These are phyloP conservation scores for Pseudonitzschia multiseries DNA, from an alignment of 108 stramenopile genomes.

Conservation along the genomic window DNA sequence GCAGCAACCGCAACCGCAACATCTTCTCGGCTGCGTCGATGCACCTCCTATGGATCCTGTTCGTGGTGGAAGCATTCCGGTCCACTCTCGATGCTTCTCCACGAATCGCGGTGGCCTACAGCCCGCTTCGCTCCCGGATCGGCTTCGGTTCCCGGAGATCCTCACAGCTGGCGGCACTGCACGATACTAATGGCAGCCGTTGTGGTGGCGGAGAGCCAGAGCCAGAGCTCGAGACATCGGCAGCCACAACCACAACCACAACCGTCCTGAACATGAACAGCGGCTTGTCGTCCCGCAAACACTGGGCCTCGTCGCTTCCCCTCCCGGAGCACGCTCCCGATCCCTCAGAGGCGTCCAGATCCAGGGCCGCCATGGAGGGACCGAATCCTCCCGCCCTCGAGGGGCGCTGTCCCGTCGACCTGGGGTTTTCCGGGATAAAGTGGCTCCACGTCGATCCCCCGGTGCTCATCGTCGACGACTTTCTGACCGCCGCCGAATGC, in stretches of 20 bases:
- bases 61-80: too few relatives aligned
- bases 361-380: not conserved
- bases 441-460: constrained; percentile 15
- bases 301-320: not conserved
- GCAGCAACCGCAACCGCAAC: too few relatives aligned
- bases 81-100: too few relatives aligned
- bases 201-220: too few relatives aligned
- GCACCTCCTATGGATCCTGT: too few relatives aligned
- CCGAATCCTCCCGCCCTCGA: not conserved
- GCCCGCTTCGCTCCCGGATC: too few relatives aligned
- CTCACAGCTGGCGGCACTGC: too few relatives aligned
- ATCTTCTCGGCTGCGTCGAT: too few relatives aligned
- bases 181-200: not conserved
- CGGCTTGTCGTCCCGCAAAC: not conserved
- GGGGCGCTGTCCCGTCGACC: not conserved
- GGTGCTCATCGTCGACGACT: not conserved
- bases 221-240: too few relatives aligned
- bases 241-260: not conserved
- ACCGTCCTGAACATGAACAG: not conserved
- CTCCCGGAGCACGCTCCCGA: not conserved
- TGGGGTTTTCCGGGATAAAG: not conserved
- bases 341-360: too few relatives aligned
- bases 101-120: too few relatives aligned
- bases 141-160: too few relatives aligned
- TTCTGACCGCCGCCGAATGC: constrained; percentile 1